Conservation (phyloP, 192 early-diverging fungal genomes). For the Podila minutissima region DNA sequence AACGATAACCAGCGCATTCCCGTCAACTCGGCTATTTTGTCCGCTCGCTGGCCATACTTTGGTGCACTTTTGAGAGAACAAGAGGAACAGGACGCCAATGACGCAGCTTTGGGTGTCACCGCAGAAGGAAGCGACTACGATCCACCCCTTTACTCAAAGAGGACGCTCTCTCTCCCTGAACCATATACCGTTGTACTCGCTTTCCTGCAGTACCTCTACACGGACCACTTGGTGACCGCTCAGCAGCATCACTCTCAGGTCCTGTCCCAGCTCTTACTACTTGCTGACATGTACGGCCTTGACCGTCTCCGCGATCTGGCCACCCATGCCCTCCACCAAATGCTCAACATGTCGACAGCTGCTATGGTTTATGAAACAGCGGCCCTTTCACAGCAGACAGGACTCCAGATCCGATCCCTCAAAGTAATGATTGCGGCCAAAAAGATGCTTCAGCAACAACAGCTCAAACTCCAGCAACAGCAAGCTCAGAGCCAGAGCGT, state of each 20-base stretch:
- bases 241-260: conserved; percentile 75
- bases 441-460: conserved; percentile 67
- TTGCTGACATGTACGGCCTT: conserved; percentile 71
- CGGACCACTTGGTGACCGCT: conserved; percentile 71
- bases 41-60: conserved; percentile 59
- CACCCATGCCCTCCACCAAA: conserved; percentile 69
- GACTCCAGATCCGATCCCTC: conserved; percentile 68
- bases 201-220: conserved; percentile 75
- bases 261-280: conserved; percentile 67
- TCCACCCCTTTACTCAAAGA: conserved; percentile 34
- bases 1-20: conserved; percentile 54
- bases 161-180: conserved; percentile 52
- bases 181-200: conserved; percentile 61
- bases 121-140: conserved; percentile 45
- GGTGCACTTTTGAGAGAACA: conserved; percentile 47
- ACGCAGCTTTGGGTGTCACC: too few relatives aligned
- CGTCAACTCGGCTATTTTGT: conserved; percentile 56
- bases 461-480: conserved; percentile 51
- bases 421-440: conserved; percentile 63
- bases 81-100: conserved; percentile 28
- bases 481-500: conserved; percentile 33
- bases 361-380: conserved; percentile 75
- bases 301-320: conserved; percentile 64
- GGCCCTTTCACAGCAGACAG: conserved; percentile 70
- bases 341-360: conserved; percentile 68